These are phyloP conservation scores for Raffaelea arxii DNA, from an alignment of 2,329 filamentous ascomycete genomes.

Conservation along the genomic window DNA sequence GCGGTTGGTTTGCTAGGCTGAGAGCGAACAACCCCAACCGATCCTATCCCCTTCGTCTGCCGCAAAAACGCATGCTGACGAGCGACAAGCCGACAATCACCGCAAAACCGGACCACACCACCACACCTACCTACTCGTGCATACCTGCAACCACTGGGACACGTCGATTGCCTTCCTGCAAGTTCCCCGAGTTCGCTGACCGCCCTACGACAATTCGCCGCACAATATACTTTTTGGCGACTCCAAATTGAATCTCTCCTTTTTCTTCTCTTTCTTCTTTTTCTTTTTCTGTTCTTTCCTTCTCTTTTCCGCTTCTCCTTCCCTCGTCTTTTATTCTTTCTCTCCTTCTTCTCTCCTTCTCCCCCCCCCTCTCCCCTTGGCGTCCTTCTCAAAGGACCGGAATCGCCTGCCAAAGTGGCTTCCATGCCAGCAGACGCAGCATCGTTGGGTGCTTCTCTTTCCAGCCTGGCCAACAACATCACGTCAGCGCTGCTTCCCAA, in stretches of 20 bases:
- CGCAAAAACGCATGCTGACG: no score
- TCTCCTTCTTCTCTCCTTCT: neutral
- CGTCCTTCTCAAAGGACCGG: conserved; percentile 29
- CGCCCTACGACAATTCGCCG: neutral
- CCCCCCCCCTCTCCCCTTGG: conserved; percentile 6
- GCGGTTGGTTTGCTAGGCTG: no score
- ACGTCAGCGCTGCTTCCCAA: conserved; percentile 29
- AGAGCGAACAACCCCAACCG: no score
- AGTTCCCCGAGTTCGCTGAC: neutral
- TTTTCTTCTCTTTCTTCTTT: neutral
- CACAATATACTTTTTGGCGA: neutral
- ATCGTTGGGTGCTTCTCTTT: conserved; percentile 48
- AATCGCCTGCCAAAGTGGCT: conserved; percentile 49
- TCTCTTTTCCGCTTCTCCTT: neutral
- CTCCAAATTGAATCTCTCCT: neutral
- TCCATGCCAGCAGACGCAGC: conserved; percentile 46
- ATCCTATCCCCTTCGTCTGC: no score
- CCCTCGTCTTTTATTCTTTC: neutral
- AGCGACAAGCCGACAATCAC: no score
- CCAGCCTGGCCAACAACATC: conserved; percentile 46
- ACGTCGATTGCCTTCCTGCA: neutral
- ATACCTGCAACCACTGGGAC: neutral
- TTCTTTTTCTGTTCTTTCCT: neutral
- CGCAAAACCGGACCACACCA: neutral
- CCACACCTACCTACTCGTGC: neutral